A percentile compares a stretch with the other conserved stretches of the same genome.
Conservation (phyloP, 139 green algal species). For the Closterium sp. region DNA sequence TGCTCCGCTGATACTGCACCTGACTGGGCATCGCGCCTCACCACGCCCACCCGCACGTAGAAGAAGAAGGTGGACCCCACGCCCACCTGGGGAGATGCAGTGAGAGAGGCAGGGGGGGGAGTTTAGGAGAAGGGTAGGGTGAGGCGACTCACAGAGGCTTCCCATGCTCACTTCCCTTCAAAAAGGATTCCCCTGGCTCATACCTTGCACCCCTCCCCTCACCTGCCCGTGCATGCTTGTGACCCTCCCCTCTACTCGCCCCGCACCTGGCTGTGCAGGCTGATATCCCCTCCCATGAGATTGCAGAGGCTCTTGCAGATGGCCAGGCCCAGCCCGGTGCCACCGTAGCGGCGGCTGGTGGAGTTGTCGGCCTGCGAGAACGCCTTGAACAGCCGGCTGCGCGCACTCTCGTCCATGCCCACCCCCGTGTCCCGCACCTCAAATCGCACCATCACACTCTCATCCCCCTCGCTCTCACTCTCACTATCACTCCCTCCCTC, state of each 20-base stretch:
- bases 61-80: slow-evolving; percentile 30
- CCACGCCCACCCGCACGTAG: not conserved
- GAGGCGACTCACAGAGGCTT: no score
- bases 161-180: no score
- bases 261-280: not conserved
- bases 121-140: no score
- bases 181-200: no score
- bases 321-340: slow-evolving; percentile 19
- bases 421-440: slow-evolving; percentile 41
- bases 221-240: no score
- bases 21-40: not conserved
- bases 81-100: not conserved
- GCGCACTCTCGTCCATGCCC: slow-evolving; percentile 21
- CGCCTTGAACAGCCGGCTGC: slow-evolving; percentile 33
- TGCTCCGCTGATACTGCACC: not conserved
- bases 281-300: slow-evolving; percentile 28
- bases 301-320: slow-evolving; percentile 28
- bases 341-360: not conserved
- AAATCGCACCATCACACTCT: slow-evolving; percentile 17
- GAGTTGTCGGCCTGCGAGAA: slow-evolving; percentile 28
- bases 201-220: no score
- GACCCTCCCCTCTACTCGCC: no score
- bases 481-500: not conserved
- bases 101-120: not conserved
- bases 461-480: not conserved